Percentiles rank a stretch among this genome's conserved stretches.
Conservation (phyloP, 2,329 filamentous ascomycete genomes). For the Ascocoryne sarcoides region DNA sequence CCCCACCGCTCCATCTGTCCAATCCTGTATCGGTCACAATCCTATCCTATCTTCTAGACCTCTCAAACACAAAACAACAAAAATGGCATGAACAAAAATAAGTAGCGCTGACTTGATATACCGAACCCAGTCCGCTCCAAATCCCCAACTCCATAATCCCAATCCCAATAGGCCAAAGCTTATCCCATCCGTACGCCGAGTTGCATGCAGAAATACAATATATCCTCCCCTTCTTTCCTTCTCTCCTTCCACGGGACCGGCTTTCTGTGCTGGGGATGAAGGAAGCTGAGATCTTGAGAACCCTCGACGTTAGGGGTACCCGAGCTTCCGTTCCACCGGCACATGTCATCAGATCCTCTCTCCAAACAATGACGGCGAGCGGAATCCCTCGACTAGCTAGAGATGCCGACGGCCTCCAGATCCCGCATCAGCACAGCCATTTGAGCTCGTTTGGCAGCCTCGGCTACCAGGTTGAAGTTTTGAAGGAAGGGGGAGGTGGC, state of each 20-base stretch:
- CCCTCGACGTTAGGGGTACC: neutral
- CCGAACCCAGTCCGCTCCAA: neutral
- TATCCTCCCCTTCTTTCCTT: neutral
- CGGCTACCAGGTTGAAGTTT: slow-evolving; percentile 78
- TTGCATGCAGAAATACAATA: neutral
- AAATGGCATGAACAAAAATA: neutral
- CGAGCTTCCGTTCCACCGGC: neutral
- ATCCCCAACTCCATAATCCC: slow-evolving; percentile 2
- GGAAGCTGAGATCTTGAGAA: too few relatives aligned
- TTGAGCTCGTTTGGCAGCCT: slow-evolving; percentile 88
- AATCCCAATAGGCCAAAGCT: neutral
- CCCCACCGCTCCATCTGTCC: too few relatives aligned
- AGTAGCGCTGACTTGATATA: slow-evolving; percentile 11
- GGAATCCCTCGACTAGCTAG: neutral
- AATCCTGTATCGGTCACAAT: too few relatives aligned
- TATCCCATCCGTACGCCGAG: too few relatives aligned
- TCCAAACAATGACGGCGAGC: neutral
- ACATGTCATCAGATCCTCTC: neutral
- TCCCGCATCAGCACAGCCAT: slow-evolving; percentile 84
- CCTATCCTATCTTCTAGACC: neutral
- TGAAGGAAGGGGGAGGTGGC: slow-evolving; percentile 59
- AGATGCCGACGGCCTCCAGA: slow-evolving; percentile 47
- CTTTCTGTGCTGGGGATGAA: too few relatives aligned
- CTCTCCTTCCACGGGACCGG: neutral
- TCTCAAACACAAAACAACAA: neutral